Percentiles rank a stretch among this genome's conserved stretches.
Conservation (phyloP, 139 green algal genomes). For the Chlamydomonas applanata region DNA sequence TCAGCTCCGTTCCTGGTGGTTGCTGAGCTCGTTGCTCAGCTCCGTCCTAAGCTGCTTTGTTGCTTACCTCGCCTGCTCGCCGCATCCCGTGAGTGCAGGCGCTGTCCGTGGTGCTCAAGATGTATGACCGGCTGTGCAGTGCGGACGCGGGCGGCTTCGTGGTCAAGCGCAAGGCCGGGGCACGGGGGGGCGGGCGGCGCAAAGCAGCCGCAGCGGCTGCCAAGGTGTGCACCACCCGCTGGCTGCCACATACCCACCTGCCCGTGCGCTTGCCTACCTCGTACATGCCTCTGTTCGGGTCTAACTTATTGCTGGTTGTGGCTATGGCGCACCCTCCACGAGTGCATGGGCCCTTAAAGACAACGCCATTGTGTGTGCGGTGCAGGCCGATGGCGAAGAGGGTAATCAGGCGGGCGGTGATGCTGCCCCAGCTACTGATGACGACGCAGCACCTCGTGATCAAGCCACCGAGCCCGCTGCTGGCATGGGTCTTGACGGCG, state of each 20-base stretch:
- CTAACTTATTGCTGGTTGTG: too few species aligned
- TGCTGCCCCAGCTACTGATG: background rate
- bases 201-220: background rate
- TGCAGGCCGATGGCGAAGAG: constrained; percentile 1
- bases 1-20: too few species aligned
- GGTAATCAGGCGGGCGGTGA: constrained; percentile 10
- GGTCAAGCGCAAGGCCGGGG: constrained; percentile 13
- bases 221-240: background rate
- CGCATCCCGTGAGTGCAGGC: constrained; percentile 38
- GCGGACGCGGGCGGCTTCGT: constrained; percentile 34
- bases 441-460: background rate
- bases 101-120: constrained; percentile 61
- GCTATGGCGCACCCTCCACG: too few species aligned
- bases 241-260: background rate
- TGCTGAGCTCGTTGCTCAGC: too few species aligned
- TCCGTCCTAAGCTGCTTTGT: too few species aligned
- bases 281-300: too few species aligned
- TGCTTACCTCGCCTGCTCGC: too few species aligned
- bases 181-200: constrained; percentile 7
- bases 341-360: too few species aligned
- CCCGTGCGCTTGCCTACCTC: too few species aligned
- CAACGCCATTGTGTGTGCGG: too few species aligned
- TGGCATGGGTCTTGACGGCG: background rate
- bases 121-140: constrained; percentile 57
- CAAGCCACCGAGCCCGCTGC: background rate